Evolutionary conservation across 2,329 filamentous ascomycete genomes (phyloP).

Genomic region (Apiospora pterosperma): DNA sequence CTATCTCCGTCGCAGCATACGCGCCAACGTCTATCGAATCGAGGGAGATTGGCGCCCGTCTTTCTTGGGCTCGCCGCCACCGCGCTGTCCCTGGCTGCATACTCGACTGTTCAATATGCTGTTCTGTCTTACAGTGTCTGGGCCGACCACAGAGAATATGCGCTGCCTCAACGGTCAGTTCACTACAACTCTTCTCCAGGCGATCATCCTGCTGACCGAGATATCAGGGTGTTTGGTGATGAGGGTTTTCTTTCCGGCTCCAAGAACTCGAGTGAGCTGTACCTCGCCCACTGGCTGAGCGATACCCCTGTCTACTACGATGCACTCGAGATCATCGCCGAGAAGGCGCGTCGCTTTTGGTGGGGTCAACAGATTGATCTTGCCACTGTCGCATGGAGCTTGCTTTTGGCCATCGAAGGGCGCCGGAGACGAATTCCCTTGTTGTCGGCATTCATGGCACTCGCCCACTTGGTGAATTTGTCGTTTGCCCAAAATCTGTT

Average conservation of each 20-base stretch:
- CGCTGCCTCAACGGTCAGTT: slow-evolving; percentile 25
- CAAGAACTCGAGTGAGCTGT: slow-evolving; percentile 26
- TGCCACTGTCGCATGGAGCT: slow-evolving; percentile 50
- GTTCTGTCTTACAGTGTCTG: slow-evolving; percentile 35
- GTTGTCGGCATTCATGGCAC: slow-evolving; percentile 52
- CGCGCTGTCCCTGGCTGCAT: slow-evolving; percentile 24
- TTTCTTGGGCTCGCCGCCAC: slow-evolving; percentile 30
- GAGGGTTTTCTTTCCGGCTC: slow-evolving; percentile 24
- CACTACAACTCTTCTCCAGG: background rate
- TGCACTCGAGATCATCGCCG: slow-evolving; percentile 51
- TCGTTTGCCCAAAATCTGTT: slow-evolving; percentile 63
- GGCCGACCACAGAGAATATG: slow-evolving; percentile 34
- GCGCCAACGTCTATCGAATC: slow-evolving; percentile 29
- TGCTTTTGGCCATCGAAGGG: slow-evolving; percentile 58
- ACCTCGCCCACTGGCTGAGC: slow-evolving; percentile 49
- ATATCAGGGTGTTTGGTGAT: slow-evolving; percentile 16
- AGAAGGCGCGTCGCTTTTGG: slow-evolving; percentile 54
- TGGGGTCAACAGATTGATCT: slow-evolving; percentile 61
- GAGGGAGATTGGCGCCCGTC: slow-evolving; percentile 27
- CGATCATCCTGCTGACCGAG: slow-evolving; percentile 8
- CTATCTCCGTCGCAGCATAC: slow-evolving; percentile 33
- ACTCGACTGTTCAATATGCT: slow-evolving; percentile 26
- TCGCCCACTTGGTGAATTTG: slow-evolving; percentile 58
- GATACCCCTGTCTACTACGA: slow-evolving; percentile 50
- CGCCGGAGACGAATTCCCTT: slow-evolving; percentile 52